Base-by-base conservation (phyloP, 169 alveolate genomes). In the Eimeria praecox region DNA sequence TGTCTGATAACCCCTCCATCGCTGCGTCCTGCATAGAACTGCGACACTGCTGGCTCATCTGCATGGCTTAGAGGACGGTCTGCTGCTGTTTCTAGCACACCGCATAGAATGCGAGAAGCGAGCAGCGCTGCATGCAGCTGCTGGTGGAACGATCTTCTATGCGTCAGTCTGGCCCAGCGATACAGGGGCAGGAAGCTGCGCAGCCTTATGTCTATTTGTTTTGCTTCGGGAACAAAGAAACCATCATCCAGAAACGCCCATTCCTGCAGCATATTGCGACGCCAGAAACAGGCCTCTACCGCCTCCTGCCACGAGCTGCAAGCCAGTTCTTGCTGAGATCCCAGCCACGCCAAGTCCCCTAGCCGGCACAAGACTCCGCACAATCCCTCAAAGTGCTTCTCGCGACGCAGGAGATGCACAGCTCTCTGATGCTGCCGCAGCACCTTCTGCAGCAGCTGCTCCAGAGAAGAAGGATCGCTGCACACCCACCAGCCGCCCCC, bases 111-210 rank as follows among this genome's bases (percentile, higher is more conserved):
- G 75, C 91, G 75, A 2, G 75, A 83, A 9, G 91, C 91, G 18
- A 83, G 73, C 33, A 83, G 49, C n/a, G 91, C 91, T 83, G 91
- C 91, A 83, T 83, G 91, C 35, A 83, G 71, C 73, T 83, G 91
- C 35, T 83, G 75, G 75, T 83, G 91, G 75, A 30, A 75, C 91
- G 91, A 83, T 40, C 46, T 27, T 49, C 73, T 62, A 52, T 83
- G 91, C 12, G 49, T 49, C 18, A 83, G 44, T 40, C 91, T 49
- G 52, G 91, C 91, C 91, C 91, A 83, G 49, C 75, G 73, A 30
- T 83, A 40, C 33, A 83, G 73, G 27, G 91, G 91, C 20, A 83
- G 16, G 35, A 83, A 16, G 91, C 91, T 83, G 22, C 75, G 38
- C 54, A 83, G 49, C 24, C 91, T 73, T 3, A 83, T 52, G 49